Evolutionary conservation across 164 flowering plant genomes (phyloP), one percentile per base, ranked within the genome.

Genomic region (Chloranthus sessilifolius): DNA sequence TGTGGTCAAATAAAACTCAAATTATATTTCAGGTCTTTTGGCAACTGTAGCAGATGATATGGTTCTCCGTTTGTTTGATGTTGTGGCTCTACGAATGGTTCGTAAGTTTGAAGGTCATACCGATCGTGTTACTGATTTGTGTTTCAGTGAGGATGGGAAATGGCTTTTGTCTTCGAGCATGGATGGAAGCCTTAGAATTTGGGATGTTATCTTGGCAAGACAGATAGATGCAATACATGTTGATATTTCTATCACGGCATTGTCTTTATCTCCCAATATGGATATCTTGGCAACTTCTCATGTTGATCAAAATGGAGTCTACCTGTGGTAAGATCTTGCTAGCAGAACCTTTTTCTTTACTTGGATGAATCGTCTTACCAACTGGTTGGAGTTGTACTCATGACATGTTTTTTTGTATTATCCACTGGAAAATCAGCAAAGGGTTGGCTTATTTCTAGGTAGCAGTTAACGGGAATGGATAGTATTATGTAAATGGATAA

Each of bases 121-220:
- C 22, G 99, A 94, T 49, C 86, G 97, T n/a, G 55, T 94, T 44
- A 94, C 99, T 29, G 99, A 94, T 56, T 34, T 87, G 66, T 89
- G 97, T 63, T 94, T 89, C 60, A 89, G 97, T 60, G 95, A 89
- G 67, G 99, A 94, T 74, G 99, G 99, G 8, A 94, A 89, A 63
- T 89, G 97, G 99, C 79, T 94, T 59, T 52, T 94, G 62, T 83
- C 97, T 46, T 78, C 96, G 19, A 85, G 99, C 64, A 89, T 94
- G 97, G 99, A 94, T 64, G 97, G 96, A 54, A 94, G 67, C 52
- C 82, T 94, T 46, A 77, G 99, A 64, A 73, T 94, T 17, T 94
- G 99, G 99, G 97, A 94, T 77, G 82, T 94, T 23, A 81, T 89
- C 20, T 64, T 89, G 62, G 96, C 85, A 42, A 75, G 88, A 55